Base-by-base conservation (phyloP, 805 yeast species). In the Hanseniaspora valbyensis region DNA sequence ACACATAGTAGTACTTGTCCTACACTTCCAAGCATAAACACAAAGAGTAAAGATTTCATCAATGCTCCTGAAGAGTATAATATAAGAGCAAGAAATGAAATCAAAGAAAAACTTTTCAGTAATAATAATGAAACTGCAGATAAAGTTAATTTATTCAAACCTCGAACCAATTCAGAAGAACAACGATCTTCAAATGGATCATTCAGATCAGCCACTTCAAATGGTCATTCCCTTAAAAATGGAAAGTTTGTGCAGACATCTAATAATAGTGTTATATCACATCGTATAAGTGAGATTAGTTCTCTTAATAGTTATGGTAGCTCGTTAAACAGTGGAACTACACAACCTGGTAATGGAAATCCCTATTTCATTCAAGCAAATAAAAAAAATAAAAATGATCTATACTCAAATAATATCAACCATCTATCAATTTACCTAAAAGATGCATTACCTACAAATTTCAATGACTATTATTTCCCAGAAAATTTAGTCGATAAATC, bases 391-490 rank as follows among this genome's bases (percentile, higher is more conserved):
- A 48, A 39, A 8, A 32, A 36, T 12, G 44, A 40, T 21, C 37
- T 25, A 4, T 40, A 48, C 21, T 29, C n/a, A 2, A 40, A 33
- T 10, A 25, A 28, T 14, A 48, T 33, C 26, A 25, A 42, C 8
- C 30, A 14, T 14, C 9, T 49, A 28, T 28, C 55, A 33, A 46
- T 69, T 4, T 59, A 72, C 0, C 59, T 78, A 28, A 67, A 71
- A 45, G 73, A 76, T 22, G 78, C 76, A 0, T 56, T 79, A n/a
- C 84, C 84, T 0, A 60, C 61, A 14, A 66, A 66, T 25, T 80
- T 71, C 56, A 58, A 65, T 19, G 79, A 76, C 57, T 76, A 77
- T 75, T 80, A 80, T 59, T 65, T 79, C 0, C 73, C 79, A 1
- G 83, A 78, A 52, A 61, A 77, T 12, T 62, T 34, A 73, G 72